Base-by-base conservation (phyloP, 768 basidiomycete species). In the Rhodosporidiobolus sp. region DNA sequence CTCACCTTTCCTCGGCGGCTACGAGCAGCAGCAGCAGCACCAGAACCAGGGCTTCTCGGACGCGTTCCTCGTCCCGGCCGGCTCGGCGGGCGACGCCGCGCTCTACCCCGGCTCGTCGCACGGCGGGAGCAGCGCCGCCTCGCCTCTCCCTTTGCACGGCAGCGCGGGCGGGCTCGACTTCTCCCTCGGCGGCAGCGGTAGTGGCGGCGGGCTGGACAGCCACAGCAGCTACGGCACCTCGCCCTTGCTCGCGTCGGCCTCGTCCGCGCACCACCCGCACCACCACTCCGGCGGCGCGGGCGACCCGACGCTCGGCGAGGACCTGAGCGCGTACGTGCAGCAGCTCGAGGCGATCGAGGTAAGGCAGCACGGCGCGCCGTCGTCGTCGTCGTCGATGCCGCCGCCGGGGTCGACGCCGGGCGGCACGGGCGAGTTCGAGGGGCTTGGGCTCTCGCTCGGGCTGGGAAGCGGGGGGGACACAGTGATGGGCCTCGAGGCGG, bases 321-420 rank as follows among this genome's bases (percentile, higher is more conserved):
- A 70, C 52, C 43, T 64, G 19, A 17, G 11, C n/a, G 64, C 64
- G 43, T 71, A 56, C 59, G 49, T 70, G 12, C 50, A 52, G 43
- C 53, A 60, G 46, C 63, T 66, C 63, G 63, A 70, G 45, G 53
- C 7, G n/a, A 24, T 32, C 53, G 50, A 46, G 30, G 35, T 28
- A 2, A 43, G 38, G 20, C 67, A 62, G 30, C 20, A 28, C n/a
- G n/a, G n/a, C n/a, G n/a, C n/a, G n/a, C n/a, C n/a, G n/a, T n/a
- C n/a, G n/a, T n/a, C n/a, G 62, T 24, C 48, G 55, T 19, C 22
- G 12, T 26, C 35, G 38, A 1, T 12, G 26, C 11, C 14, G 35
- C 24, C 10, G n/a, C 22, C 17, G n/a, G n/a, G n/a, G 38, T 38
- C 38, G 34, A 38, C 17, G 30, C 28, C 19, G 30, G 38, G 38